Evolutionary conservation across 2,329 filamentous ascomycete species (phyloP), one percentile per base, ranked within the genome.

Genomic region (Falciphora oryzae): DNA sequence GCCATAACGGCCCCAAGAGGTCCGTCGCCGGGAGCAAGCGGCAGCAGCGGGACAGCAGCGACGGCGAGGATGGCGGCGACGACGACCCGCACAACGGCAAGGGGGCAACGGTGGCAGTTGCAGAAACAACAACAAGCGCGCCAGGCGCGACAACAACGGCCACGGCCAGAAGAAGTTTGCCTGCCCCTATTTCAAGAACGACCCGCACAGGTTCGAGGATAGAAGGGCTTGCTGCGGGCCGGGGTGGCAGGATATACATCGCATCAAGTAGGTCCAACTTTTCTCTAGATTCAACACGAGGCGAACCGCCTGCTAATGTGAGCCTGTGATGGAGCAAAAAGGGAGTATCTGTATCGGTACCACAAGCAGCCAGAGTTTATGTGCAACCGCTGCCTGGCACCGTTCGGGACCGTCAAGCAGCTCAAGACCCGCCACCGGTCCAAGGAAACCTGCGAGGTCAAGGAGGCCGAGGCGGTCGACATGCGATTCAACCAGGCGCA

Each of bases 401-500:
- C 63, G 4, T 73, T 73, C 65, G 66, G 68, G 2, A 69, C 68
- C 57, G 65, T 69, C 16, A 68, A 68, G 3, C 62, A 63, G 3
- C 68, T 73, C 53, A 65, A 70, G 11, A 56, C 57, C 3, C 72
- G 73, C 63, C 70, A 72, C 57, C 68, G 72, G 4, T 64, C 67
- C 3, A 63, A 68, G 13, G 65, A 61, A 11, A 63, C 69, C 31
- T 82, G 80, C 67, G 81, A 82, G 16, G 69, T 77, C n/a, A 75
- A 78, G 32, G 73, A 85, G 29, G 72, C 73, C 18, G 74, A 76
- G 25, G 77, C 80, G 57, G 72, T 74, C 1, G 78, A 78, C 57
- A 78, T 5, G 8, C 59, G 79, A 0, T 79, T 79, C 69, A 78
- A 83, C 57, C 77, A 80, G 32, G 73, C 84, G 22, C 69, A 71